These are phyloP conservation scores for Geotrichum australiense DNA, from an alignment of 1,139 yeast genomes.

Conservation along the genomic window DNA sequence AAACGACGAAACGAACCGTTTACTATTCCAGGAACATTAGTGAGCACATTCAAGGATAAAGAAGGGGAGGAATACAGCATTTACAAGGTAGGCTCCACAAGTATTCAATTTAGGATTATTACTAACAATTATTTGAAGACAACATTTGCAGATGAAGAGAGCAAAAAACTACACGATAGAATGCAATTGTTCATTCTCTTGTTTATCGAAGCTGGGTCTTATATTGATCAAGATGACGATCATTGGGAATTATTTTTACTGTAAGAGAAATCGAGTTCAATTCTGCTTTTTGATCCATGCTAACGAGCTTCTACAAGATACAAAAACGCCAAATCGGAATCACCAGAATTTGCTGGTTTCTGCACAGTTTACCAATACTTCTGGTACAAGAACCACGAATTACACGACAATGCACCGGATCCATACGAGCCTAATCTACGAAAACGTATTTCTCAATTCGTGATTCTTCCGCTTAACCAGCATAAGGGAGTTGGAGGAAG, in stretches of 20 bases:
- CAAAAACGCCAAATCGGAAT: conserved; percentile 26
- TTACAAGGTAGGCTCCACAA: conserved; percentile 27
- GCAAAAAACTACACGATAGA: conserved; percentile 55
- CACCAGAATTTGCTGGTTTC: conserved; percentile 57
- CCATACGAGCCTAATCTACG: conserved; percentile 38
- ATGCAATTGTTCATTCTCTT: conserved; percentile 73
- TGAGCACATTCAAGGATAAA: conserved; percentile 35
- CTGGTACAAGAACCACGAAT: conserved; percentile 53
- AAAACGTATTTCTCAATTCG: conserved; percentile 80
- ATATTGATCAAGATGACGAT: conserved; percentile 66
- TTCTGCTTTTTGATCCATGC: conserved; percentile 7
- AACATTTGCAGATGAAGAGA: conserved; percentile 37
- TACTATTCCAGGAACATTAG: conserved; percentile 45
- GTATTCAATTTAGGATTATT: conserved; percentile 1
- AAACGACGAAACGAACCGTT: conserved; percentile 41
- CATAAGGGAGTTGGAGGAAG: conserved; percentile 65
- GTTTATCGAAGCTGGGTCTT: conserved; percentile 92
- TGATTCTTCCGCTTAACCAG: conserved; percentile 70
- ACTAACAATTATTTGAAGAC: conserved; percentile 32
- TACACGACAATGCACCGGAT: conserved; percentile 43
- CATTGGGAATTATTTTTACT: conserved; percentile 58
- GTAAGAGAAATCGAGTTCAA: conserved; percentile 20
- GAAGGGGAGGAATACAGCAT: conserved; percentile 36
- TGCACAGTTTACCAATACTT: conserved; percentile 81
- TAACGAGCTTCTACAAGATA: conserved; percentile 18